Conservation (phyloP, 2,329 filamentous ascomycete genomes). For the Oidium heveae region DNA sequence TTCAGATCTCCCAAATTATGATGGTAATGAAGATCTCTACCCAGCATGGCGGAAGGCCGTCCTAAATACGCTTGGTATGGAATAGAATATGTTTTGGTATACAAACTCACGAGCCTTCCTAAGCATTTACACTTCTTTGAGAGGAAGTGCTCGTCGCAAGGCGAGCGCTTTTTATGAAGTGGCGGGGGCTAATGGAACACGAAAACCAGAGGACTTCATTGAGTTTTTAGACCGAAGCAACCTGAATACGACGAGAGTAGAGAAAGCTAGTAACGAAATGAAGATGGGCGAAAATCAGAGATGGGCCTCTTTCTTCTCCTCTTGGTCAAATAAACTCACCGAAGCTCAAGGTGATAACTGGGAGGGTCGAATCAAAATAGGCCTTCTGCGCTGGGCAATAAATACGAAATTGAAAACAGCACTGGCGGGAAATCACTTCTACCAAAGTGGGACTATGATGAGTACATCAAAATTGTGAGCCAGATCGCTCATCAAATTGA, state of each 20-base stretch:
- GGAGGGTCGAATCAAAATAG: neutral
- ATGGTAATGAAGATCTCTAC: neutral
- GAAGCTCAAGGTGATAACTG: neutral
- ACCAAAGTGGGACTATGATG: neutral
- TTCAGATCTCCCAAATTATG: neutral
- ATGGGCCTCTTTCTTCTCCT: neutral
- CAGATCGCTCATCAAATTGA: neutral
- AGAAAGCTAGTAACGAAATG: neutral
- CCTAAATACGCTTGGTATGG: neutral
- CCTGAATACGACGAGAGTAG: neutral
- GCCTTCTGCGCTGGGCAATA: neutral
- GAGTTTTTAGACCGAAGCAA: neutral
- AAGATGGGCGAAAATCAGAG: neutral
- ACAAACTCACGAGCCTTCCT: neutral
- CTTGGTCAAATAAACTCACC: neutral
- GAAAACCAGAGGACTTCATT: neutral
- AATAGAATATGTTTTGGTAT: neutral
- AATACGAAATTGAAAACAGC: neutral
- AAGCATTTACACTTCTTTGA: neutral
- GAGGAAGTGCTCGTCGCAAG: neutral
- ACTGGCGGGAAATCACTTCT: neutral
- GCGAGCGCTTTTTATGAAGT: neutral
- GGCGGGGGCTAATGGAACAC: neutral
- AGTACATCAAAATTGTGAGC: neutral
- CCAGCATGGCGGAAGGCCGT: neutral